phyloP scores from a whole-genome alignment of 768 basidiomycete genomes.

The Hydnomerulius pinastri region DNA sequence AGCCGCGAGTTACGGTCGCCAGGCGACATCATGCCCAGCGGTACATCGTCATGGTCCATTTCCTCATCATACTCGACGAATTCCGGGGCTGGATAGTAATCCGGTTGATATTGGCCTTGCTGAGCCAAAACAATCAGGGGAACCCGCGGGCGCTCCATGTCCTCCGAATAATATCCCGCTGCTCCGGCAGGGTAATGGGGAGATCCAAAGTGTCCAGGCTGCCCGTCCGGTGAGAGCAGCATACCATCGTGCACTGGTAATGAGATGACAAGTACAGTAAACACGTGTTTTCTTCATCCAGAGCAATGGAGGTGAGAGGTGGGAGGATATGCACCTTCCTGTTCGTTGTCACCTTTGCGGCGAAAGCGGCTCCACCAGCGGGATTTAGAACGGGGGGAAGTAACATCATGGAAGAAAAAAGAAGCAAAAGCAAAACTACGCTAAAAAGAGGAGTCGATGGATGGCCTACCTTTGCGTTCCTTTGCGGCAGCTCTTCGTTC shows the following conservation, averaged over 20 bases:
- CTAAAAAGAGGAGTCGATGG: constrained; percentile 25
- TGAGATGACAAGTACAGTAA: constrained; percentile 21
- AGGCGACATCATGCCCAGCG: constrained; percentile 35
- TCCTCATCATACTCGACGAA: constrained; percentile 24
- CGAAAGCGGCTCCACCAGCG: constrained; percentile 37
- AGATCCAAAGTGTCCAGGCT: constrained; percentile 1
- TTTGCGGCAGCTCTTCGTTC: constrained; percentile 59
- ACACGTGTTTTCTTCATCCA: constrained; percentile 15
- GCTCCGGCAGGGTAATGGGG: constrained; percentile 18
- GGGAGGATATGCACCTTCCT: constrained; percentile 60
- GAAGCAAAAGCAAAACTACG: constrained; percentile 37
- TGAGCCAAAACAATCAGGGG: constrained; percentile 65
- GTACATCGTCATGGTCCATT: constrained; percentile 27
- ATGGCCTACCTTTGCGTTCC: constrained; percentile 84
- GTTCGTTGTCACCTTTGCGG: constrained; percentile 37
- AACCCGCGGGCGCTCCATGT: constrained; percentile 45
- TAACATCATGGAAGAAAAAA: constrained; percentile 32
- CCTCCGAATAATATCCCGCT: constrained; percentile 26
- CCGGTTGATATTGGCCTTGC: constrained; percentile 43
- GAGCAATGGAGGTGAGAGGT: constrained; percentile 30
- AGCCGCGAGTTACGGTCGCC: constrained; percentile 38
- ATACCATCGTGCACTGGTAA: constrained; percentile 23
- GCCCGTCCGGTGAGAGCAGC: constrained; percentile 19
- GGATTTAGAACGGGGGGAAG: constrained; percentile 30
- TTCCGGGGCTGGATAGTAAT: constrained; percentile 27